Evolutionary conservation across 345 rosid genomes (phyloP).

Genomic region (Corchorus olitorius): DNA sequence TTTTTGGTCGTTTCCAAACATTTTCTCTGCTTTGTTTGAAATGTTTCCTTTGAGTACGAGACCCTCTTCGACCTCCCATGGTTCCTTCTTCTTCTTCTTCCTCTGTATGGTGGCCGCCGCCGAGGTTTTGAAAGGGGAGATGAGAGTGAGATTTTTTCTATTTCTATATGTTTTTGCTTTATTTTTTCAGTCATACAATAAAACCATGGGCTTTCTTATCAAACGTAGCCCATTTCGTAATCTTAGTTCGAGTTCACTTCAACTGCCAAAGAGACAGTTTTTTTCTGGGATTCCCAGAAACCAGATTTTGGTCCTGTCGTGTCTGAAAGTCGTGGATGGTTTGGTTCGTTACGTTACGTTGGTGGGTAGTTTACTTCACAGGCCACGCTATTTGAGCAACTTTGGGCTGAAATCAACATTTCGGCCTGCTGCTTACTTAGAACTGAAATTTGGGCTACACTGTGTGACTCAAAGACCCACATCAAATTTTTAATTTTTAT

Average conservation of each 20-base stretch:
- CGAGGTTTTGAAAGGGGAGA: constrained; percentile 15
- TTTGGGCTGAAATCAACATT: no score
- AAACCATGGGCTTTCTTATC: constrained; percentile 11
- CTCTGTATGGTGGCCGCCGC: constrained; percentile 8
- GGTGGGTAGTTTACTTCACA: no score
- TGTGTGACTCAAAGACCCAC: no score
- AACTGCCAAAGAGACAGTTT: not conserved
- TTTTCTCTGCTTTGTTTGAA: constrained; percentile 69
- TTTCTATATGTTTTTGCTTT: no score
- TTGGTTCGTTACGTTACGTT: no score
- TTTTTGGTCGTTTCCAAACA: constrained; percentile 59
- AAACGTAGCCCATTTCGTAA: constrained; percentile 5
- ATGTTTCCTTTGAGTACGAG: constrained; percentile 67
- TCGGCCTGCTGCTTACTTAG: no score
- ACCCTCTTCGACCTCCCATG: constrained; percentile 61
- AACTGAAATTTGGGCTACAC: no score
- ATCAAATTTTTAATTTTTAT: no score
- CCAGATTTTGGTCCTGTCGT: no score
- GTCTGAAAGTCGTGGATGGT: no score
- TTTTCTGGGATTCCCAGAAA: no score
- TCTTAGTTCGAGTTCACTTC: no score
- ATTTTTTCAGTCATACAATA: not conserved
- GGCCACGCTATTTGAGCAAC: not conserved
- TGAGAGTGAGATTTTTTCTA: not conserved
- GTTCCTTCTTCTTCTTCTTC: not conserved